Evolutionary conservation across 1,284 basidiomycete genomes (phyloP), one percentile per base, ranked within the genome.

Genomic region (Athelia sp.): DNA sequence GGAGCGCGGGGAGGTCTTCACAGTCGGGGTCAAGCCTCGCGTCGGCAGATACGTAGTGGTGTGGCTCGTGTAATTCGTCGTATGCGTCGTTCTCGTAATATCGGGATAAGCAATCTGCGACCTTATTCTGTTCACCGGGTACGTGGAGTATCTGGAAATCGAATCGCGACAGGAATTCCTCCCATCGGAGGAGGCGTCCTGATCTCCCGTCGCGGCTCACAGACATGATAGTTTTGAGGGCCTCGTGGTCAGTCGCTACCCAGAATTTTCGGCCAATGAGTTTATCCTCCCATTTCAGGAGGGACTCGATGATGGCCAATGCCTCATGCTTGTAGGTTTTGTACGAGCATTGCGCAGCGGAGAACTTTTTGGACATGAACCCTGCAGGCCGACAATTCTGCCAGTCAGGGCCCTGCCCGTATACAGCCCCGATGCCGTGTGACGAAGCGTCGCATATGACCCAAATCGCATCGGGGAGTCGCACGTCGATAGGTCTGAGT

Each of bases 341-440:
- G 45, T 74, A 74, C 31, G 72, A 72, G 24, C 69, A 64, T 50
- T 72, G 68, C 0, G 67, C 64, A 0, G 60, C 40, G 31, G 62
- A 68, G 38, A 73, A 53, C 45, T 72, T 72, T 1, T 65, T 68
- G 0, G 65, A 71, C 49, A 59, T 69, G 51, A 72, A 72, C 1
- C 66, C 66, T 3, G 63, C 62, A 0, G 67, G 53, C 4, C 50
- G 49, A 0, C 58, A 65, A 0, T 32, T 57, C 45, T 57, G 52
- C 60, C 62, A 65, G 23, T 61, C 54, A 0, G n/a, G 4, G 0
- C 68, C 68, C 50, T 69, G 66, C 26, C 53, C 55, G 2, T 70
- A 47, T 0, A 67, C 53, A 1, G 66, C 65, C 22, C 59, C 57
- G 11, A 66, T 55, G 0, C 68, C 63, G 1, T 61, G 60, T 1